phyloP scores from a whole-genome alignment of 495 filamentous ascomycete species.

The Tuber calosporum region DNA sequence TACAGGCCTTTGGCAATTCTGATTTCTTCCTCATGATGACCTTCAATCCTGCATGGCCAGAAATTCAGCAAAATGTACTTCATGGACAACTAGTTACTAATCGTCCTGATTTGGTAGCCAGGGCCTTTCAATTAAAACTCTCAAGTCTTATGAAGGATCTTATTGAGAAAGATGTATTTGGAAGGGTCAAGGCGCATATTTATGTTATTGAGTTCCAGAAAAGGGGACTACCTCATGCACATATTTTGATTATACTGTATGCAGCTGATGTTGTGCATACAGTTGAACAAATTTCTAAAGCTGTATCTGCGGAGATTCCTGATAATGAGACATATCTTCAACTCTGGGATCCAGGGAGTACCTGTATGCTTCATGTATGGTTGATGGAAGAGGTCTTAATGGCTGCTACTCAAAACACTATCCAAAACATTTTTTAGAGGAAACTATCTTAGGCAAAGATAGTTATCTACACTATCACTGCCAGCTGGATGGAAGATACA shows the following conservation, averaged over 20 bases:
- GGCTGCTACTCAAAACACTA: too few species aligned
- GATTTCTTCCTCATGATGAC: neutral
- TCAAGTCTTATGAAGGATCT: neutral
- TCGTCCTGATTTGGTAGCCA: neutral
- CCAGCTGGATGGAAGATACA: neutral
- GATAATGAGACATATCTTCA: neutral
- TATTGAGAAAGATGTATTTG: neutral
- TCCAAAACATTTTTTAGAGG: too few species aligned
- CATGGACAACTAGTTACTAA: neutral
- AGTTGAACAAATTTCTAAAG: neutral
- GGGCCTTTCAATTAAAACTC: neutral
- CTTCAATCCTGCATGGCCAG: neutral
- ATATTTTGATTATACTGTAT: neutral
- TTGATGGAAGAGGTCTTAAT: neutral
- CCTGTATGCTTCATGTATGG: neutral
- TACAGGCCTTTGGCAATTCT: neutral
- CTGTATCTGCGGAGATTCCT: neutral
- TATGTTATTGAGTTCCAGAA: neutral
- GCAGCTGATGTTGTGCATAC: neutral
- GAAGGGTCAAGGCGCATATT: neutral
- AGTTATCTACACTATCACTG: too few species aligned
- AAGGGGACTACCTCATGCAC: neutral
- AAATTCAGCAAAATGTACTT: neutral
- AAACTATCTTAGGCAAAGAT: too few species aligned
- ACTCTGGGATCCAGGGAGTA: neutral